These are phyloP conservation scores for Pezicula neosporulosa DNA, from an alignment of 2,329 filamentous ascomycete genomes.

Conservation along the genomic window DNA sequence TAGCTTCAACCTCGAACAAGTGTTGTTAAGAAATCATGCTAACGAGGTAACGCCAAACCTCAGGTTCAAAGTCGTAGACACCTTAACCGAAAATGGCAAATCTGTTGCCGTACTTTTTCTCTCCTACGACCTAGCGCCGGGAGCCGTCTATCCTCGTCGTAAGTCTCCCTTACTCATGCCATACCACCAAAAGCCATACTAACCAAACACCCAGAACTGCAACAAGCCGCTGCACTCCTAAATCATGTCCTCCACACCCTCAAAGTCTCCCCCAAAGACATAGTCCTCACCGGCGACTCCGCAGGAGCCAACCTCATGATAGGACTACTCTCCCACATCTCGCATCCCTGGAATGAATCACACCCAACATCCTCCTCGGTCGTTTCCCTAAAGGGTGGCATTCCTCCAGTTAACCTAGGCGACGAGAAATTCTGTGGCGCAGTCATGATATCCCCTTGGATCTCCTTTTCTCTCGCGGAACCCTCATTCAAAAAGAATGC, in stretches of 20 bases:
- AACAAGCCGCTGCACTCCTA: conserved; percentile 41
- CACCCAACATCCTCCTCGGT: conserved; percentile 53
- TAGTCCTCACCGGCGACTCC: conserved; percentile 49
- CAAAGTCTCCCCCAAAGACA: conserved; percentile 22
- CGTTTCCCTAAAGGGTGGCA: conserved; percentile 33
- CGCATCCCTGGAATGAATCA: conserved; percentile 47
- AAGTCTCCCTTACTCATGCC: too few species aligned
- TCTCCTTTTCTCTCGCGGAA: conserved; percentile 43
- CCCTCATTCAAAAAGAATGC: conserved; percentile 40
- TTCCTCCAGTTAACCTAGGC: conserved; percentile 36
- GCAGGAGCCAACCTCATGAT: conserved; percentile 48
- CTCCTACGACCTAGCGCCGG: conserved; percentile 53
- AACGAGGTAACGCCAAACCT: too few species aligned
- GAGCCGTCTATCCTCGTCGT: conserved; percentile 36
- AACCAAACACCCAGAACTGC: conserved; percentile 30
- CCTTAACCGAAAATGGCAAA: conserved; percentile 35
- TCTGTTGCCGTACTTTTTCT: conserved; percentile 47
- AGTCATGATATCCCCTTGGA: conserved; percentile 56
- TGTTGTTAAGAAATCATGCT: too few species aligned
- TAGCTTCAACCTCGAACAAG: too few species aligned
- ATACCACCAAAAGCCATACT: too few species aligned
- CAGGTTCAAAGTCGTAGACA: conserved; percentile 12
- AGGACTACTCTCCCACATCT: conserved; percentile 43
- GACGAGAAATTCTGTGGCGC: conserved; percentile 42
- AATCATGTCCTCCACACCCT: conserved; percentile 34